phyloP scores from a whole-genome alignment of 1,284 basidiomycete species.

The Boletellus deceptivus region DNA sequence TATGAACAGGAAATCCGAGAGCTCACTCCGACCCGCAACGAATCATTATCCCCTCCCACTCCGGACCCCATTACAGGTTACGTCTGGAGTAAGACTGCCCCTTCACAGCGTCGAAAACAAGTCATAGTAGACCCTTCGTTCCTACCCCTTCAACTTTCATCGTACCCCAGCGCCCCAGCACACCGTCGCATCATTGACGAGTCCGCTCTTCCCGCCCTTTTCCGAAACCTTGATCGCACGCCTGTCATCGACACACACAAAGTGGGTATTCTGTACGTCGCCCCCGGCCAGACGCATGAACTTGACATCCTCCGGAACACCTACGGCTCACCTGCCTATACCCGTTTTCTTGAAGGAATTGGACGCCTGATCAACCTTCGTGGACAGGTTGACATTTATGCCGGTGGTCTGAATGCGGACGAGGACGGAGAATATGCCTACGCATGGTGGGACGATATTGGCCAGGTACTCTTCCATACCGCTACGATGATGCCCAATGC shows the following conservation, averaged over 20 bases:
- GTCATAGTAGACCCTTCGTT: constrained; percentile 86
- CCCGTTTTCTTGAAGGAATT: constrained; percentile 87
- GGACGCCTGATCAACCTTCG: constrained; percentile 90
- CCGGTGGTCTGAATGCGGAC: constrained; percentile 86
- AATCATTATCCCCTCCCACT: constrained; percentile 29
- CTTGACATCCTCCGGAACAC: constrained; percentile 86
- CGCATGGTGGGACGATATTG: constrained; percentile 98
- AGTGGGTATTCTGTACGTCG: constrained; percentile 95
- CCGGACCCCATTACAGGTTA: constrained; percentile 76
- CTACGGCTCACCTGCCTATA: constrained; percentile 93
- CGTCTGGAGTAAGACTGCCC: constrained; percentile 82
- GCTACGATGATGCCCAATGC: constrained; percentile 95
- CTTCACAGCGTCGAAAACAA: constrained; percentile 83
- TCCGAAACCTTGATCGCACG: constrained; percentile 78
- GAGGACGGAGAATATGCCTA: constrained; percentile 94
- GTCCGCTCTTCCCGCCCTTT: constrained; percentile 48
- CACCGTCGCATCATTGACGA: constrained; percentile 58
- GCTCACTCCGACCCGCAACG: constrained; percentile 5
- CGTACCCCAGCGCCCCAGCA: constrained; percentile 57
- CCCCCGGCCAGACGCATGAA: constrained; percentile 85
- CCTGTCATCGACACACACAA: constrained; percentile 98
- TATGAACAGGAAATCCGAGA: constrained; percentile 24
- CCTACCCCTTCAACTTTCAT: constrained; percentile 84
- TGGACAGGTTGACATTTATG: constrained; percentile 92
- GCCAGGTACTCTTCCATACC: constrained; percentile 93